Evolutionary conservation across 768 basidiomycete species (phyloP).

Genomic region (Mrakia frigida): DNA sequence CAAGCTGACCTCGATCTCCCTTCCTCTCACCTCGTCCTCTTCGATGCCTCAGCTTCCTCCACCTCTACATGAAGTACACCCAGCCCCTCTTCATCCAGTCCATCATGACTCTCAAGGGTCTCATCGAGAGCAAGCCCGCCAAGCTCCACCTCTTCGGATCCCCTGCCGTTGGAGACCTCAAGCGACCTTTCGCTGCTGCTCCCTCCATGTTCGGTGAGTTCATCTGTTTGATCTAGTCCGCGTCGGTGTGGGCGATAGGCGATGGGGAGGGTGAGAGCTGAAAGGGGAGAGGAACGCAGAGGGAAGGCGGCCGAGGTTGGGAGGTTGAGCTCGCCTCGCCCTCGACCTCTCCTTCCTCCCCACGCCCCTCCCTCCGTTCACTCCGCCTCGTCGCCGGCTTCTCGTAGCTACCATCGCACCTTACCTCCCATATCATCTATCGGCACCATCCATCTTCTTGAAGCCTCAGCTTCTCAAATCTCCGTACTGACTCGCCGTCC

Average conservation of each 20-base stretch:
- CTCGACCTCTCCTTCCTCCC: too few relatives aligned
- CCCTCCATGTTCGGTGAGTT: slow-evolving; percentile 66
- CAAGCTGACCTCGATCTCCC: neutral
- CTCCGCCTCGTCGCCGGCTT: too few relatives aligned
- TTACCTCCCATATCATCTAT: neutral
- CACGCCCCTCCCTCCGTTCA: too few relatives aligned
- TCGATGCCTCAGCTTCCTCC: slow-evolving; percentile 43
- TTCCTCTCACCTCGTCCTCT: neutral
- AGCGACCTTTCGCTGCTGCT: slow-evolving; percentile 77
- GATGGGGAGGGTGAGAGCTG: neutral
- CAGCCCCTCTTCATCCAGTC: slow-evolving; percentile 94
- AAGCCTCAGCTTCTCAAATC: neutral
- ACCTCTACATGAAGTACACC: slow-evolving; percentile 89
- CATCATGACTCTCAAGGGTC: slow-evolving; percentile 86
- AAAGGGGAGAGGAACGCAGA: too few relatives aligned
- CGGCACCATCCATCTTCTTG: neutral
- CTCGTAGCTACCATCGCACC: too few relatives aligned
- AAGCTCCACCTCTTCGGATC: slow-evolving; percentile 75
- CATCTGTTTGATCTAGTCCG: neutral
- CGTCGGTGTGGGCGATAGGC: neutral
- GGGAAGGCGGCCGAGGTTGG: too few relatives aligned
- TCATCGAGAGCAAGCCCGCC: slow-evolving; percentile 70
- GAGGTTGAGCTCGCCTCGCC: too few relatives aligned
- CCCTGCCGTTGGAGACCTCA: slow-evolving; percentile 74
- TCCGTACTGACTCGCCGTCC: slow-evolving; percentile 21